Percentiles rank a stretch among this genome's conserved stretches.
phyloP scores from a whole-genome alignment of 2,329 filamentous ascomycete genomes.

The Tricladium varicosporioides region DNA sequence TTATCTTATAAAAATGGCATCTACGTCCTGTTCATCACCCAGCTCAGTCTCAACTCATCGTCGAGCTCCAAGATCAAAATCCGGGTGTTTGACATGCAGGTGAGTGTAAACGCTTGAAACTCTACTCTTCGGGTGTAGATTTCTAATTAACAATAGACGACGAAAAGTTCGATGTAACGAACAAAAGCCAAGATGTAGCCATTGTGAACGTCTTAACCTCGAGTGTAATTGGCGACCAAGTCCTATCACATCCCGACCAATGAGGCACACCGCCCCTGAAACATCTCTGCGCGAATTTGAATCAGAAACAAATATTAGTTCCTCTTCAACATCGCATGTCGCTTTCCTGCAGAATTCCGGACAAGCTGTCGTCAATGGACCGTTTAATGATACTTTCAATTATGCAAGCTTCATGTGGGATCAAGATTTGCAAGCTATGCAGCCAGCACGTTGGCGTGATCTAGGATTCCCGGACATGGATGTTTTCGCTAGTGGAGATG shows the following conservation, averaged over 20 bases:
- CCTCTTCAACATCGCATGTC: slow-evolving; percentile 10
- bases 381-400: slow-evolving; percentile 41
- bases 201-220: slow-evolving; percentile 52
- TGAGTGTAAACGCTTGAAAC: slow-evolving; percentile 26
- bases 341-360: slow-evolving; percentile 1
- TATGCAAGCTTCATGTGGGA: slow-evolving; percentile 51
- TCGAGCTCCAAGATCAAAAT: slow-evolving; percentile 32
- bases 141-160: slow-evolving; percentile 27
- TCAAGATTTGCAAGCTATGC: slow-evolving; percentile 31
- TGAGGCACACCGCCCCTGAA: neutral
- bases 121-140: neutral
- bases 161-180: slow-evolving; percentile 56
- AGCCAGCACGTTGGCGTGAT: slow-evolving; percentile 12
- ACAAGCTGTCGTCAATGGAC: neutral
- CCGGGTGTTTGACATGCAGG: slow-evolving; percentile 49
- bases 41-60: neutral
- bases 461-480: slow-evolving; percentile 10
- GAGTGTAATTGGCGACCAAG: slow-evolving; percentile 49
- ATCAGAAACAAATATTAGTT: no score
- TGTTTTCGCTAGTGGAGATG: neutral
- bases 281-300: neutral
- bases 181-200: slow-evolving; percentile 49
- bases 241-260: neutral
- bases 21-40: neutral
- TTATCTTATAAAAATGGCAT: neutral